Conservation (phyloP, 768 basidiomycete genomes). For the Filobasidium wieringae region DNA sequence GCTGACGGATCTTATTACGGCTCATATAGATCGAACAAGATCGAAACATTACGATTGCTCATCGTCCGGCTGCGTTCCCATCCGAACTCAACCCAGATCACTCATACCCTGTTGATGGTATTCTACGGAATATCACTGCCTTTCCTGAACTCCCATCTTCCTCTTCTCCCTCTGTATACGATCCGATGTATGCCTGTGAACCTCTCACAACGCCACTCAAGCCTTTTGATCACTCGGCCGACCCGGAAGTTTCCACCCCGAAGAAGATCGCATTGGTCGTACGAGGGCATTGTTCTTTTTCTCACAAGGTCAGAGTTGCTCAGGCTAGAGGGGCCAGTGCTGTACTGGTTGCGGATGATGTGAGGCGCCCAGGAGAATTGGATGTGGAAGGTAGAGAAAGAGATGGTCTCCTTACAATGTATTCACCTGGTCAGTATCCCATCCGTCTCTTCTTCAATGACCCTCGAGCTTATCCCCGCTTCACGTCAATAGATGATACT, state of each 20-base stretch:
- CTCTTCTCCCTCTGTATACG: background rate
- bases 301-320: slow-evolving; percentile 66
- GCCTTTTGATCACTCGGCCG: too few relatives aligned
- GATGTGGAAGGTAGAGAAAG: slow-evolving; percentile 39
- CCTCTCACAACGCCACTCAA: background rate
- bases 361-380: slow-evolving; percentile 44
- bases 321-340: slow-evolving; percentile 65
- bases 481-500: slow-evolving; percentile 50
- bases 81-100: slow-evolving; percentile 8
- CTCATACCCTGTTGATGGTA: slow-evolving; percentile 2
- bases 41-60: slow-evolving; percentile 28
- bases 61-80: slow-evolving; percentile 36
- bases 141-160: slow-evolving; percentile 1
- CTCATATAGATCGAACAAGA: background rate
- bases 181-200: slow-evolving; percentile 11
- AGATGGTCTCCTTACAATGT: slow-evolving; percentile 78
- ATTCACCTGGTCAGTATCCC: slow-evolving; percentile 63
- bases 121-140: slow-evolving; percentile 1
- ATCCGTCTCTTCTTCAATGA: slow-evolving; percentile 2
- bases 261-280: slow-evolving; percentile 70
- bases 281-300: slow-evolving; percentile 79
- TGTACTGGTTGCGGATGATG: slow-evolving; percentile 81
- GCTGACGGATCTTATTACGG: background rate
- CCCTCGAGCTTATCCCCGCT: background rate
- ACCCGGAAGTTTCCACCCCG: background rate